Conservation (phyloP, 257 asterid species). For the Lycium ferocissimum region DNA sequence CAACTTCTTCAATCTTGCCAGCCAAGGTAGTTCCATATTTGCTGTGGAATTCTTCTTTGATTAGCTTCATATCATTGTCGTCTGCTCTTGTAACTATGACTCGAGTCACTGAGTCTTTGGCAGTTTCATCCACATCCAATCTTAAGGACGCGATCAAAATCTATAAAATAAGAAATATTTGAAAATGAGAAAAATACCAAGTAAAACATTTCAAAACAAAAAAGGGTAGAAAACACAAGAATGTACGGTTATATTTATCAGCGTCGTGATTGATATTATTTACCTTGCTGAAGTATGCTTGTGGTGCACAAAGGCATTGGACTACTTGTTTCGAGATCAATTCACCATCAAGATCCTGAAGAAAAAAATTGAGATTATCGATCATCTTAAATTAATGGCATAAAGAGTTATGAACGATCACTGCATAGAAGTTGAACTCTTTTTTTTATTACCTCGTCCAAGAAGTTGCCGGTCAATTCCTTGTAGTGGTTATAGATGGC, state of each 20-base stretch:
- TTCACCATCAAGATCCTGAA: conserved; percentile 61
- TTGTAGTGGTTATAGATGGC: conserved; percentile 65
- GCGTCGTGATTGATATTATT: background rate
- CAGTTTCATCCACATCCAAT: conserved; percentile 55
- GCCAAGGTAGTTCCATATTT: conserved; percentile 53
- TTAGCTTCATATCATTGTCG: conserved; percentile 72
- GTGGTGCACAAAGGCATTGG: conserved; percentile 72
- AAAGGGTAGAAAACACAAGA: background rate
- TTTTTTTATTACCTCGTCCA: conserved; percentile 65
- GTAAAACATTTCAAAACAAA: background rate
- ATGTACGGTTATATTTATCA: background rate
- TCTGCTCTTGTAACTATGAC: conserved; percentile 77
- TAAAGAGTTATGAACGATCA: background rate
- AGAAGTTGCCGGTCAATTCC: conserved; percentile 57
- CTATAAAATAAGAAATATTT: conserved; percentile 42
- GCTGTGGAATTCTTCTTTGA: conserved; percentile 57
- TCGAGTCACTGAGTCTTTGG: conserved; percentile 67
- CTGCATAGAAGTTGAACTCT: background rate
- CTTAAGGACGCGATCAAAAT: conserved; percentile 57
- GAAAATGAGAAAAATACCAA: background rate
- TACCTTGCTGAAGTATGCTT: conserved; percentile 68
- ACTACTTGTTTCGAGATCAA: conserved; percentile 48
- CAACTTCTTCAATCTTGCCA: conserved; percentile 64
- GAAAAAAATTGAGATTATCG: background rate
- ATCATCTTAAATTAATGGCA: background rate